Evolutionary conservation across 2,329 filamentous ascomycete species (phyloP).

Genomic region (Knufia petricola): DNA sequence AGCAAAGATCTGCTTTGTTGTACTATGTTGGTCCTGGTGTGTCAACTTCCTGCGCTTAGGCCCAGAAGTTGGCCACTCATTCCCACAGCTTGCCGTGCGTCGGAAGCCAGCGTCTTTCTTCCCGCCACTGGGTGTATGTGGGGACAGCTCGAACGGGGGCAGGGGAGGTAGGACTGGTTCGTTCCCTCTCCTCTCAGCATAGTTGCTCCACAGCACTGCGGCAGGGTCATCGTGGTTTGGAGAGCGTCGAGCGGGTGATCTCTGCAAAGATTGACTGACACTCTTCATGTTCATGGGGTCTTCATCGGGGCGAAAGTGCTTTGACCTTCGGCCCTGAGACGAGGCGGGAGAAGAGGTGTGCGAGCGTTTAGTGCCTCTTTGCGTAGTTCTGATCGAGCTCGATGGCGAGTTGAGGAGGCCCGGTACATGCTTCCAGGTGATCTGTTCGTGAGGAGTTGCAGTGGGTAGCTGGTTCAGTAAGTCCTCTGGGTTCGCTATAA

Average conservation of each 20-base stretch:
- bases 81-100: slow-evolving; percentile 58
- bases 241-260: slow-evolving; percentile 25
- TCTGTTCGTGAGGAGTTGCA: slow-evolving; percentile 51
- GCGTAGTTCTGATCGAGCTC: slow-evolving; percentile 40
- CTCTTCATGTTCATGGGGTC: slow-evolving; percentile 48
- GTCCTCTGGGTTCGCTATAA: slow-evolving; percentile 53
- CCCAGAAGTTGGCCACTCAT: slow-evolving; percentile 55
- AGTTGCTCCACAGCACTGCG: slow-evolving; percentile 67
- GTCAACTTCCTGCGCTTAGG: slow-evolving; percentile 55
- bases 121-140: slow-evolving; percentile 49
- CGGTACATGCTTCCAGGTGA: slow-evolving; percentile 48
- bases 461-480: slow-evolving; percentile 39
- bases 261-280: slow-evolving; percentile 51
- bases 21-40: slow-evolving; percentile 33
- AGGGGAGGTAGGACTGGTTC: slow-evolving; percentile 49
- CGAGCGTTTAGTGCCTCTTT: slow-evolving; percentile 53
- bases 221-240: slow-evolving; percentile 63
- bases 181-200: slow-evolving; percentile 44
- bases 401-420: slow-evolving; percentile 31
- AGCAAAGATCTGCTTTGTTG: slow-evolving; percentile 38
- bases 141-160: slow-evolving; percentile 53
- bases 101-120: slow-evolving; percentile 44
- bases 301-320: slow-evolving; percentile 31
- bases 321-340: slow-evolving; percentile 41
- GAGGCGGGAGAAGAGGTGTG: slow-evolving; percentile 66